Base-by-base conservation (phyloP, 2,329 filamentous ascomycete genomes). In the Bipolaris victoriae region DNA sequence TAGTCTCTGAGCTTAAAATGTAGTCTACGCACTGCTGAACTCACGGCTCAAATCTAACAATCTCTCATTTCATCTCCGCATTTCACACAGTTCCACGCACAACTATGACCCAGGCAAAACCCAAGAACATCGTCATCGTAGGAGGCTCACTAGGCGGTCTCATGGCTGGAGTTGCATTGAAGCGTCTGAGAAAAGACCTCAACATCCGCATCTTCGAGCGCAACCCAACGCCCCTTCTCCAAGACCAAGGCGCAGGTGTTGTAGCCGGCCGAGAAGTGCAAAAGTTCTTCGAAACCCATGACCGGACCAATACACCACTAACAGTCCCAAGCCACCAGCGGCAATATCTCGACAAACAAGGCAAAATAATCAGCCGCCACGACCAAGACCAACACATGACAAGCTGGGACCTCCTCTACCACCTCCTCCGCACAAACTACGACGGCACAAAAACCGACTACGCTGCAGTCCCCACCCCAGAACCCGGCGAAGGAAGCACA, bases 321-420 rank as follows among this genome's bases (percentile, higher is more conserved):
- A 48, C 62, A 1, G 54, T 72, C 7, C 54, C 64, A 3, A 69
- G 64, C 45, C 53, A 64, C 9, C 53, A 64, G 29, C 56, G 67
- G 9, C 40, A 66, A 18, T 69, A 71, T 47, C 61, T 72, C 13
- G 54, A 70, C 33, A 64, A 49, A 29, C 47, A 22, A 2, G 68
- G 68, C 9, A 57, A 62, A 5, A 36, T 65, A 0, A 69, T 71
- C 22, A 31, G 61, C 33, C 50, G 60, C 7, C 63, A 70, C 31
- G 51, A 67, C 11, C 63, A 45, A 11, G 57, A 62, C 29, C 64
- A 70, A 47, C 52, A 61, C 9, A 72, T 70, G 68, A 72, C 66
- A 3, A 72, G 69, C 52, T 72, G 69, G 68, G 70, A 69, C 45
- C 40, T 70, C 37, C 22, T 71, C 11, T 72, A 70, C 20, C 65